These are phyloP conservation scores for Vicia faba DNA, from an alignment of 306 rosid species.

Conservation along the genomic window DNA sequence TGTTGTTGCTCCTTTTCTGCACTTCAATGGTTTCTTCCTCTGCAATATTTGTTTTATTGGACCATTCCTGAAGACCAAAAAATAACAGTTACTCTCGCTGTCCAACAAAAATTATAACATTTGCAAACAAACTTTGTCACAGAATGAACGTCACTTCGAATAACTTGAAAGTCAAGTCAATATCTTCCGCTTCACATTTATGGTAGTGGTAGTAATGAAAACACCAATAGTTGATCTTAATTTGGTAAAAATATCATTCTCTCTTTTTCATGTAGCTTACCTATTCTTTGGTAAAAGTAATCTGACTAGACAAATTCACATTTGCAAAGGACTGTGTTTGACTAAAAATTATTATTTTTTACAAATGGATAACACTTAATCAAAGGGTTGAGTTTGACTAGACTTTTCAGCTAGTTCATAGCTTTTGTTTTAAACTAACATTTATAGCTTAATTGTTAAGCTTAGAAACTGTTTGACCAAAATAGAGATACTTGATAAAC, in stretches of 20 bases:
- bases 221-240: neutral
- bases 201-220: neutral
- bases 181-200: neutral
- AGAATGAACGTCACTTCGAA: neutral
- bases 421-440: neutral
- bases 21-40: constrained; percentile 38
- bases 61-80: constrained; percentile 51
- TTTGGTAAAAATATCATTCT: neutral
- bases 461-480: neutral
- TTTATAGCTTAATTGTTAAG: constrained; percentile 6
- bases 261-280: constrained; percentile 1
- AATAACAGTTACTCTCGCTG: constrained; percentile 7
- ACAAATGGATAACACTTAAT: no score
- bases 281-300: constrained; percentile 11
- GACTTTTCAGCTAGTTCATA: neutral
- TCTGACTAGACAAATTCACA: neutral
- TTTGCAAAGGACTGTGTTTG: constrained; percentile 5
- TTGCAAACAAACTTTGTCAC: neutral
- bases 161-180: neutral
- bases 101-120: neutral
- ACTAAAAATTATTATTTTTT: neutral
- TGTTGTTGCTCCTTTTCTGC: constrained; percentile 37
- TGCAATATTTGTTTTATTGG: constrained; percentile 28
- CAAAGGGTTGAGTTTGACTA: neutral
- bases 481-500: neutral